Evolutionary conservation across 2,329 filamentous ascomycete genomes (phyloP), one percentile per base, ranked within the genome.

Genomic region (Dactylellina leptospora): DNA sequence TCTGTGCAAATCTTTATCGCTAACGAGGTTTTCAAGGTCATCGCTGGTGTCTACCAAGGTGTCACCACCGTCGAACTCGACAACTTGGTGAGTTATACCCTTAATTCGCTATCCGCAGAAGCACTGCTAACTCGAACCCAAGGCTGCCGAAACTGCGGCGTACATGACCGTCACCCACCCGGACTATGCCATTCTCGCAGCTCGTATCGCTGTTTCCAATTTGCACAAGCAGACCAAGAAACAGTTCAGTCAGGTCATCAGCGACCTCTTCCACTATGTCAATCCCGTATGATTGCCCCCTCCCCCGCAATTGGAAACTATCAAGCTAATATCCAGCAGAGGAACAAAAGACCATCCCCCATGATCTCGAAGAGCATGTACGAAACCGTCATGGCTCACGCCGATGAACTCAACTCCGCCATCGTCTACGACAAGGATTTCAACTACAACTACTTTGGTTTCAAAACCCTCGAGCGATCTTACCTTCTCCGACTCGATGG

Each of bases 211-310:
- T 77, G 95, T 99, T 61, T 99, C 95, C 79, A 99, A 99, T 84
- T 90, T 99, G 71, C 95, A 99, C 88, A 99, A 99, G 84, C 95
- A 99, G 86, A 99, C 95, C 75, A 97, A 97, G 87, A 99, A 99
- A 86, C 93, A 97, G 80, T 99, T 96, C 84, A 97, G 95, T n/a
- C 85, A 91, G 53, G 95, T 99, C 71, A 86, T 99, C 77, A 89
- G 87, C 77, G 95, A 99, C 78, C 87, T 99, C 42, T 97, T 93
- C 83, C 86, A 95, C 84, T 99, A 97, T 81, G 84, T 96, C 81
- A 99, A 99, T 84, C 92, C 93, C 74, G 76, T 77, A 75, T 23
- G 75, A 64, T 51, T 10, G 5, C 25, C 33, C 33, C 28, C 18
- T 23, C 13, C 10, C 2, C 3, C 20, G 2, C 1, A 13, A 27